A percentile compares a stretch with the other conserved stretches of the same genome.
Conservation (phyloP, 2,329 filamentous ascomycete genomes). For the Penicillium sumatraense region DNA sequence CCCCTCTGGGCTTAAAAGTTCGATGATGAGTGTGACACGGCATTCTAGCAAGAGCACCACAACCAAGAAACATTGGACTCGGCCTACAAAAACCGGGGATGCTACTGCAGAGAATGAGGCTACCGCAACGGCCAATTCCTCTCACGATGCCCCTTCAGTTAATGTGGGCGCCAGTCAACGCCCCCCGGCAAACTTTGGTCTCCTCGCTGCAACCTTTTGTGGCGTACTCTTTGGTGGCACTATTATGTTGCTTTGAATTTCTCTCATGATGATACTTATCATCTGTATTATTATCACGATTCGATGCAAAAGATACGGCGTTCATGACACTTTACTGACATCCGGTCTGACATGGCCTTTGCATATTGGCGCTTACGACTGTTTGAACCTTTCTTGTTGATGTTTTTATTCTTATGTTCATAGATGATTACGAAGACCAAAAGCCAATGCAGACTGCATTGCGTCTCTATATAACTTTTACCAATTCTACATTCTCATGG, state of each 20-base stretch:
- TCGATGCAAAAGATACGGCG: conserved; percentile 22
- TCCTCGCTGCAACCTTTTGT: conserved; percentile 30
- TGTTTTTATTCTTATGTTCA: not conserved
- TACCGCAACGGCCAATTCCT: conserved; percentile 9
- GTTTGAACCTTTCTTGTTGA: conserved; percentile 3
- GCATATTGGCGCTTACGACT: conserved; percentile 18
- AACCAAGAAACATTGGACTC: conserved; percentile 2
- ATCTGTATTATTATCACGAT: conserved; percentile 28
- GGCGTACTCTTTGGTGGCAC: conserved; percentile 26
- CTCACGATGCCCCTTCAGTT: conserved; percentile 23
- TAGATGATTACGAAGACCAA: not conserved
- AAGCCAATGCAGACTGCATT: not conserved
- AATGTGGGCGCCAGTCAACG: conserved; percentile 21
- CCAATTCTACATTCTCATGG: not conserved
- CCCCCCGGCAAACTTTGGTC: conserved; percentile 17
- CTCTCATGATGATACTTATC: not conserved
- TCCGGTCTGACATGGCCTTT: conserved; percentile 11
- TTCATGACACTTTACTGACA: conserved; percentile 15
- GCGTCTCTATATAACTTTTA: not conserved
- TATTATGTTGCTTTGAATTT: conserved; percentile 25
- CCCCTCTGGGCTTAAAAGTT: conserved; percentile 51
- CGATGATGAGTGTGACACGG: conserved; percentile 9
- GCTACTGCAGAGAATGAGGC: not conserved
- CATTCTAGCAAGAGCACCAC: conserved; percentile 5
- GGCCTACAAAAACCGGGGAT: conserved; percentile 11